A percentile compares a stretch with the other conserved stretches of the same genome.
phyloP scores from a whole-genome alignment of 2,329 filamentous ascomycete genomes.

The Fusarium chuoi region DNA sequence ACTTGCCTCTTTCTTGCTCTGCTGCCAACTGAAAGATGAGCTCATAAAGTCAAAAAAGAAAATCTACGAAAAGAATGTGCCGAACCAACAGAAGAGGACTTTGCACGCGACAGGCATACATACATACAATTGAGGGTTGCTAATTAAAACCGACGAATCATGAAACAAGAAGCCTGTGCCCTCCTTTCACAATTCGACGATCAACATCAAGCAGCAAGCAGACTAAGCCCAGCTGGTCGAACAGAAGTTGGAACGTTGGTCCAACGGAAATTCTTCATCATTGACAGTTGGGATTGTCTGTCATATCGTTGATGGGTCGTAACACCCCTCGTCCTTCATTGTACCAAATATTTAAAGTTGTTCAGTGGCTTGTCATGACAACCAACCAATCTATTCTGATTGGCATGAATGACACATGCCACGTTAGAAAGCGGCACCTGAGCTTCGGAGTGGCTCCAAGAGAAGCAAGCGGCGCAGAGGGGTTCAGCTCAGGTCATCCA shows the following conservation, averaged over 20 bases:
- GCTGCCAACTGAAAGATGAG: background rate
- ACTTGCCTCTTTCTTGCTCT: background rate
- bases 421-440: constrained; percentile 18
- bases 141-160: constrained; percentile 28
- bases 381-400: constrained; percentile 20
- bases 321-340: background rate
- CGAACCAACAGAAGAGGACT: background rate
- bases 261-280: constrained; percentile 13
- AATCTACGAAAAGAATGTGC: background rate
- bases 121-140: background rate
- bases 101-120: constrained; percentile 23
- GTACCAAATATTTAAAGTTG: constrained; percentile 33
- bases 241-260: constrained; percentile 7
- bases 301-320: background rate
- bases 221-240: constrained; percentile 21
- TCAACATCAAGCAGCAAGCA: constrained; percentile 22
- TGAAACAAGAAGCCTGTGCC: background rate
- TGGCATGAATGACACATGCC: constrained; percentile 15
- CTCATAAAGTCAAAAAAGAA: background rate
- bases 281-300: constrained; percentile 3
- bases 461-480: constrained; percentile 1
- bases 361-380: constrained; percentile 18
- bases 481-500: constrained; percentile 12
- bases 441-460: constrained; percentile 22
- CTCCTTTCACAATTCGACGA: background rate